Evolutionary conservation across 139 green algal genomes (phyloP), one percentile per base, ranked within the genome.

Genomic region (Chlorella vulgaris): DNA sequence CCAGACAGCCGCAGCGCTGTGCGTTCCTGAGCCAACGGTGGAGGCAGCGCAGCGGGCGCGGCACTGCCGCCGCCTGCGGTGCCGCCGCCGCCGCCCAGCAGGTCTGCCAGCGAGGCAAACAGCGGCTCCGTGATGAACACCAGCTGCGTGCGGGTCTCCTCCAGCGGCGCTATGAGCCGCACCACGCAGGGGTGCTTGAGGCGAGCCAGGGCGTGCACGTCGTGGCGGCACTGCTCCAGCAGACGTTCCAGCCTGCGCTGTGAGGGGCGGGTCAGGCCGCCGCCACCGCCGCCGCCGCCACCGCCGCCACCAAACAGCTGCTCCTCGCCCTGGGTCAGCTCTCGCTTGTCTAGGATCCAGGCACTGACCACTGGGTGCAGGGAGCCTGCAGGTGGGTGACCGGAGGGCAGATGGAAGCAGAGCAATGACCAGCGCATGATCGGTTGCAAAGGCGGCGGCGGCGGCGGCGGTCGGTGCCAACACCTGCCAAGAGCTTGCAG

Each of bases 111-210:
- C 1, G 91, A 95, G 26, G 85, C 86, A 65, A 93, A 81, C 3
- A 98, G 69, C 3, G 90, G 82, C 87, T 98, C 94, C 0, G 93
- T 98, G 2, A 97, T 92, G 31, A 97, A 84, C 0, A 96, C 83
- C 84, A 98, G 88, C 83, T 95, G 86, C 15, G 66, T 83, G 24
- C 82, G 51, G 0, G 85, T 95, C 84, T 98, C 95, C 82, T 98
- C 95, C 67, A 98, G 84, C 3, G 93, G 88, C 76, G 94, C 88
- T 0, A 98, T 61, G 68, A 98, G 63, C 31, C 82, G 63, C 78
- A 92, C 29, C 4, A 92, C 40, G 43, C 74, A 73, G 24, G 89
- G 89, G 65, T 92, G 91, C 83, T 95, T 93, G 5, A 95, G 82
- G 10, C 81, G 70, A 1, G 78, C 74, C 42, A 91, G 78, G 28